These are phyloP conservation scores for Clarireedia homoeocarpa DNA, from an alignment of 2,329 filamentous ascomycete species.

Conservation along the genomic window DNA sequence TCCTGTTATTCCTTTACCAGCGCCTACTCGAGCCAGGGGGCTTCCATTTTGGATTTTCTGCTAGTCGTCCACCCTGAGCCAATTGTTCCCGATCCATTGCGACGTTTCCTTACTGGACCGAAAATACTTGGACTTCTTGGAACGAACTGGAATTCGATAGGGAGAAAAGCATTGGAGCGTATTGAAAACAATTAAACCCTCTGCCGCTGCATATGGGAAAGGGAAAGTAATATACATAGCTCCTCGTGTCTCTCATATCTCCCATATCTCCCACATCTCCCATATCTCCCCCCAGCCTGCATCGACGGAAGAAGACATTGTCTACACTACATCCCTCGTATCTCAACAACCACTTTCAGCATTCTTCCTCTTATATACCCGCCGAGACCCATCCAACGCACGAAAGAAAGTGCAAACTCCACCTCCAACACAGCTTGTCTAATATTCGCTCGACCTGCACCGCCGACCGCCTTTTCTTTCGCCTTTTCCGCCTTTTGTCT, in stretches of 20 bases:
- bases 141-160: neutral
- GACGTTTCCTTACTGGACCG: constrained; percentile 5
- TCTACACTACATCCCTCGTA: neutral
- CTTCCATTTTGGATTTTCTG: neutral
- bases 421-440: neutral
- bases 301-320: neutral
- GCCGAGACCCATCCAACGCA: neutral
- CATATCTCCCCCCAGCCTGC: too few relatives aligned
- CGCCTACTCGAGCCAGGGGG: neutral
- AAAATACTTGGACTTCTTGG: constrained; percentile 7
- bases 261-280: neutral
- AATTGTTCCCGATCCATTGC: constrained; percentile 1
- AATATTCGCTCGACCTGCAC: neutral
- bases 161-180: constrained; percentile 7
- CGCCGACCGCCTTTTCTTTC: neutral
- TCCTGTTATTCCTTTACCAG: constrained; percentile 10
- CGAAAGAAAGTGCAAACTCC: neutral
- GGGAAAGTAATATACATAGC: constrained; percentile 6
- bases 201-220: neutral
- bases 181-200: constrained; percentile 6
- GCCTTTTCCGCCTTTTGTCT: too few relatives aligned
- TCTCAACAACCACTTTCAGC: neutral
- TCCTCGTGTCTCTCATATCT: neutral
- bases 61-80: constrained; percentile 1
- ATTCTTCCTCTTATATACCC: constrained; percentile 7